Evolutionary conservation across 768 basidiomycete species (phyloP), one percentile per base, ranked within the genome.

Genomic region (Lactarius trivialis): DNA sequence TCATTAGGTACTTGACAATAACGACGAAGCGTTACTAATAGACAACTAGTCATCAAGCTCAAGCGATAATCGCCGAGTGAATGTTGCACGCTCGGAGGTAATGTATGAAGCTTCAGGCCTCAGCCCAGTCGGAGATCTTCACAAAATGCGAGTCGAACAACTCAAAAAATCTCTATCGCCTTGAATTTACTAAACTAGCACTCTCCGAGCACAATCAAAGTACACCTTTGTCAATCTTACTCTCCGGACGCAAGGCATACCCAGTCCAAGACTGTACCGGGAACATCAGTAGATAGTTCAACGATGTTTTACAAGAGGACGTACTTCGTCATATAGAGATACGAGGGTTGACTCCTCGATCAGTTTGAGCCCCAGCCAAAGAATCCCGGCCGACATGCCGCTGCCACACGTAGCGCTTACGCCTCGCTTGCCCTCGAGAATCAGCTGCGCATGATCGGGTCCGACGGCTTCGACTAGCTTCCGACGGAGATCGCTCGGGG

Each of bases 371-470:
- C 92, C 94, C 61, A 98, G 79, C 95, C 97, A 98, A 7, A 98
- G 78, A 15, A 98, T 78, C 3, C 83, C 91, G 12, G 96, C 96
- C n/a, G 95, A 97, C 96, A 99, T 98, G 49, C 96, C 96, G 70
- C 92, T 96, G 55, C 96, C 96, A 76, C 96, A 99, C 61, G 81
- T 88, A 14, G 89, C 84, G 6, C 86, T 81, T 33, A 95, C 82
- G 24, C 77, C 71, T 56, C 81, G 77, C 63, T 84, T 74, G 19
- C 89, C 90, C 12, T 77, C 72, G 50, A 88, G 74, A 11, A 95
- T 76, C 45, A 78, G 71, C n/a, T 82, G 73, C 32, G 81, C 78
- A 61, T 79, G 72, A 58, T 82, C 79, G 41, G 72, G 68, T 34
- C 92, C 90, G 34, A 97, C 73, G 19, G 82, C 79, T n/a, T 81